Conservation (phyloP, 2,329 filamentous ascomycete species). For the Botryotinia calthae region DNA sequence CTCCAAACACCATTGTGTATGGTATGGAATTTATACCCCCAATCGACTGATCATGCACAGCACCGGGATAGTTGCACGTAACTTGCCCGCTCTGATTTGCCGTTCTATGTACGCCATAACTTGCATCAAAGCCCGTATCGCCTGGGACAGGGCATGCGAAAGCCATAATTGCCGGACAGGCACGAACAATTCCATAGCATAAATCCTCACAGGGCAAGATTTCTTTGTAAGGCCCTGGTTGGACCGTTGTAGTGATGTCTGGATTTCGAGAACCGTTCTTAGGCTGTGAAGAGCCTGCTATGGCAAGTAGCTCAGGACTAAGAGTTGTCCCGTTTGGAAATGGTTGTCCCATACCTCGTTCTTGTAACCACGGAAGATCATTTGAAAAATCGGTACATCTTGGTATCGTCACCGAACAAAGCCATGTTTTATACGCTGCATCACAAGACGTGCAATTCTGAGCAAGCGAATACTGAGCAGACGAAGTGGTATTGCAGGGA, state of each 20-base stretch:
- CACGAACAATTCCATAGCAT: conserved; percentile 82
- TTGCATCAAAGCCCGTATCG: conserved; percentile 45
- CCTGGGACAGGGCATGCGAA: conserved; percentile 68
- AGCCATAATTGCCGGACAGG: conserved; percentile 72
- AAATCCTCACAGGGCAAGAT: conserved; percentile 83
- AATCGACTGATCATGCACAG: conserved; percentile 50
- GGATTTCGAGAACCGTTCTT: conserved; percentile 64
- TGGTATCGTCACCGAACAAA: conserved; percentile 89
- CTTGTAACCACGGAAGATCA: conserved; percentile 48
- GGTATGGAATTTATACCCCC: conserved; percentile 54
- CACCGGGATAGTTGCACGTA: conserved; percentile 61
- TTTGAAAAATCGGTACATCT: conserved; percentile 82
- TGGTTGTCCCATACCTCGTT: conserved; percentile 67
- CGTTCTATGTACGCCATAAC: conserved; percentile 44
- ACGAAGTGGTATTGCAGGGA: conserved; percentile 73
- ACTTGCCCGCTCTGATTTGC: conserved; percentile 36
- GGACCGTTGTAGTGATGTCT: conserved; percentile 67
- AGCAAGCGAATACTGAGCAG: conserved; percentile 77
- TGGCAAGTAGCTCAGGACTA: conserved; percentile 40
- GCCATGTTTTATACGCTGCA: conserved; percentile 85
- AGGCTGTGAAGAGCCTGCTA: conserved; percentile 26
- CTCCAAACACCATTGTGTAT: conserved; percentile 21
- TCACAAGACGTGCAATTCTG: conserved; percentile 74
- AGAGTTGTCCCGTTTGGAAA: conserved; percentile 68
- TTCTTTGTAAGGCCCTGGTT: conserved; percentile 91